phyloP scores from a whole-genome alignment of 2,329 filamentous ascomycete species.

The Didymosphaeria variabile region DNA sequence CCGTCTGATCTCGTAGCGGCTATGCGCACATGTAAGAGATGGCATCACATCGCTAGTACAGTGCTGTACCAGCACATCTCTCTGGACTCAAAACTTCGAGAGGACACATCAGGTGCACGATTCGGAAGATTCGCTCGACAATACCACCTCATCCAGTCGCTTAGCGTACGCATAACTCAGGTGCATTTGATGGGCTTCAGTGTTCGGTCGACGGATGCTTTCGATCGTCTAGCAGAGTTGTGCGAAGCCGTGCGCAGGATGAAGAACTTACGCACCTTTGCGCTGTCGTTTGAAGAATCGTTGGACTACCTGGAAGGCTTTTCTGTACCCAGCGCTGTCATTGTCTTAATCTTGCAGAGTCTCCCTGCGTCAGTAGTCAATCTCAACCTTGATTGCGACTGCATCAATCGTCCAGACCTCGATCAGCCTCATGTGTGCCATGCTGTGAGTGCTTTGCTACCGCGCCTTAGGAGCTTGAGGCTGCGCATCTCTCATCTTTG shows the following conservation, averaged over 20 bases:
- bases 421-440: slow-evolving; percentile 23
- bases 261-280: slow-evolving; percentile 21
- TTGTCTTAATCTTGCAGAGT: slow-evolving; percentile 20
- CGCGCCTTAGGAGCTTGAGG: slow-evolving; percentile 21
- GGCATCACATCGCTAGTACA: slow-evolving; percentile 16
- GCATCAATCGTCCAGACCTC: slow-evolving; percentile 15
- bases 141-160: slow-evolving; percentile 17
- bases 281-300: slow-evolving; percentile 21
- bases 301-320: slow-evolving; percentile 15
- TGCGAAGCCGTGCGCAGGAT: slow-evolving; percentile 19
- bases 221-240: slow-evolving; percentile 22
- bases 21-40: slow-evolving; percentile 20
- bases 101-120: slow-evolving; percentile 15
- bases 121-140: slow-evolving; percentile 16
- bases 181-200: slow-evolving; percentile 26
- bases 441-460: slow-evolving; percentile 21
- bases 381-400: slow-evolving; percentile 22
- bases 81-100: slow-evolving; percentile 20
- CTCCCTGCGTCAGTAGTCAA: slow-evolving; percentile 20
- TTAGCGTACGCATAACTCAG: slow-evolving; percentile 20
- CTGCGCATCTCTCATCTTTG: slow-evolving; percentile 22
- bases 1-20: slow-evolving; percentile 12
- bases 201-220: slow-evolving; percentile 19
- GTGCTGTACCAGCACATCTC: slow-evolving; percentile 21
- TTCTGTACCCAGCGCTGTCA: slow-evolving; percentile 14